Evolutionary conservation across 2,329 filamentous ascomycete species (phyloP).

Genomic region (Fusarium miscanthi): DNA sequence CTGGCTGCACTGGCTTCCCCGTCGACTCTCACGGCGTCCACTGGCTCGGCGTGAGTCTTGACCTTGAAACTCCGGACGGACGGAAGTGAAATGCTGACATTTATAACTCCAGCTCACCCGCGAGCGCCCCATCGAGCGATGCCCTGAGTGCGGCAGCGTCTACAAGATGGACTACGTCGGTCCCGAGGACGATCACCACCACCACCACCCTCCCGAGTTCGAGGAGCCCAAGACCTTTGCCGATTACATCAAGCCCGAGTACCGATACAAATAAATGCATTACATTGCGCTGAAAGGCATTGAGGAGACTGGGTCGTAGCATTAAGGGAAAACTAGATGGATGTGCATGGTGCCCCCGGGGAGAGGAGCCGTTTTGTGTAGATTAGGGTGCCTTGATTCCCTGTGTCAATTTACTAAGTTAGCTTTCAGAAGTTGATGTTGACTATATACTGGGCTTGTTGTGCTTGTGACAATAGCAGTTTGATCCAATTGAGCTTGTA

Average conservation of each 20-base stretch:
- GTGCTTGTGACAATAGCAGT: neutral
- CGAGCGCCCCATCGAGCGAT: conserved; percentile 92
- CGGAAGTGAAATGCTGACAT: conserved; percentile 32
- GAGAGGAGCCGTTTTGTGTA: conserved; percentile 52
- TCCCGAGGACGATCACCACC: conserved; percentile 77
- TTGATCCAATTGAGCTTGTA: conserved; percentile 4
- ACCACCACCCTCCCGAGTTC: conserved; percentile 69
- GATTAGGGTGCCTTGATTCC: conserved; percentile 54
- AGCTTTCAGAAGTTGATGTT: conserved; percentile 46
- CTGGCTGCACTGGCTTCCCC: conserved; percentile 93
- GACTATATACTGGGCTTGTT: conserved; percentile 23
- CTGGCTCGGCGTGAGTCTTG: conserved; percentile 84
- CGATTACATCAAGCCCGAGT: conserved; percentile 95
- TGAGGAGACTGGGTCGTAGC: conserved; percentile 35
- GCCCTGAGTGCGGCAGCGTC: conserved; percentile 94
- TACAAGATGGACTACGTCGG: conserved; percentile 99
- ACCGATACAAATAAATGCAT: conserved; percentile 73
- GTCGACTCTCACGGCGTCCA: conserved; percentile 90
- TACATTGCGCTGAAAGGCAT: conserved; percentile 35
- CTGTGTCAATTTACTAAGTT: conserved; percentile 52
- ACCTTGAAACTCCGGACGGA: conserved; percentile 21
- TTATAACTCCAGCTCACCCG: conserved; percentile 74
- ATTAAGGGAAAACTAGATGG: conserved; percentile 43
- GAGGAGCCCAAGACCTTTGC: conserved; percentile 96
- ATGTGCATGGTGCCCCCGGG: conserved; percentile 34